Base-by-base conservation (phyloP, 2,329 filamentous ascomycete genomes). In the Pseudogymnoascus sp. region DNA sequence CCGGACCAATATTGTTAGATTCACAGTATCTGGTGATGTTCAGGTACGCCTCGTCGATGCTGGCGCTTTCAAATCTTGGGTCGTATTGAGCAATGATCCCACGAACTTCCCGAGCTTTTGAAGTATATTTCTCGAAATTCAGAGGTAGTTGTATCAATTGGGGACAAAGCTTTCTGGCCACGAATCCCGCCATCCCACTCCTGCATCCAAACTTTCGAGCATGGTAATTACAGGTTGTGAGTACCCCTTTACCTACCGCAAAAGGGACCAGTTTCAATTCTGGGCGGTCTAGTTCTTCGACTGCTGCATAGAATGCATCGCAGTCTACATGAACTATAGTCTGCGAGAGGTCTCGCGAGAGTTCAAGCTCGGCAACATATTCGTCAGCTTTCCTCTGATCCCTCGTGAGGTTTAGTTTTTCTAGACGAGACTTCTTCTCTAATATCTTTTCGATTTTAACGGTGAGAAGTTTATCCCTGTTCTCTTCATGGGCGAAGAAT, bases 261-360 rank as follows among this genome's bases (percentile, higher is more conserved):
- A 99, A 97, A 0, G 94, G 94, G 0, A 96, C 78, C 39, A 92
- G 80, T 64, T 88, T 89, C 52, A 99, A 80, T 71, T 96, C 92
- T 0, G 93, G 94, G 0, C 88, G 82, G 69, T 90, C 87, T 2
- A 92, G 81, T 67, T 87, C 90, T 73, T 97, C 94, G 0, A 97
- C 94, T 0, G 94, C 91, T 0, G 94, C 94, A 71, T 94, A 99
- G 74, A 99, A 99, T 13, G 94, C 94, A 77, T 99, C 94, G 74
- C 94, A 97, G 73, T 99, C 94, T 58, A 97, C 83, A 72, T 99
- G 94, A 0, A 97, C 88, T 25, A 97, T 84, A 62, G 85, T 80
- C 72, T 97, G 94, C 0, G 87, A 87, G 36, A 99, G 78, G 70
- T 97, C 92, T 55, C 94, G 83, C 1, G 82, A 80, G 6, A 86